Evolutionary conservation across 1,284 basidiomycete genomes (phyloP).

Genomic region (Thecaphora thlaspeos): DNA sequence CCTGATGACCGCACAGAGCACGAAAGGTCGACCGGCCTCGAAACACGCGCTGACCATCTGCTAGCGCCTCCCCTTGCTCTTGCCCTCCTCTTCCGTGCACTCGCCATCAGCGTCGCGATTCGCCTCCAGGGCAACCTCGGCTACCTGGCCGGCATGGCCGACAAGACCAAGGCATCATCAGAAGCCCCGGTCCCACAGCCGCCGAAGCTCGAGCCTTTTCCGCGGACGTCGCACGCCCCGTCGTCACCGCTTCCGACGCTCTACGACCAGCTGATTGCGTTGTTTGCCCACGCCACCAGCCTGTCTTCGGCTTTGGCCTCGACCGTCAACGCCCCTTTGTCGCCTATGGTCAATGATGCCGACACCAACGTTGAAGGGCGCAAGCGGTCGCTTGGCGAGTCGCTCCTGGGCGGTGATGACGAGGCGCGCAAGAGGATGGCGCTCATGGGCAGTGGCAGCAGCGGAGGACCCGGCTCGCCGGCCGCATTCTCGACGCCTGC

Average conservation of each 20-base stretch:
- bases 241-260: constrained; percentile 25
- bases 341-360: too few relatives aligned
- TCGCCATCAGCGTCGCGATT: constrained; percentile 12
- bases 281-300: constrained; percentile 4
- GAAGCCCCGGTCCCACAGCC: constrained; percentile 8
- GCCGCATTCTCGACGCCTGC: too few relatives aligned
- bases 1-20: too few relatives aligned
- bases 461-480: too few relatives aligned
- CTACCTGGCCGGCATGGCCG: constrained; percentile 39
- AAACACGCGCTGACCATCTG: too few relatives aligned
- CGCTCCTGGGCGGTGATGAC: constrained; percentile 7
- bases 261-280: constrained; percentile 25
- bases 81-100: too few relatives aligned
- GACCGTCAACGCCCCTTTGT: too few relatives aligned
- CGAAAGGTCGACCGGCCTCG: too few relatives aligned
- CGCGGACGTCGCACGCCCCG: constrained; percentile 17
- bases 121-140: constrained; percentile 38
- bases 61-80: neutral
- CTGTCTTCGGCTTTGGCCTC: too few relatives aligned
- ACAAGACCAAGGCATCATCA: constrained; percentile 17
- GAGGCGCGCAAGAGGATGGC: constrained; percentile 12
- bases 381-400: constrained; percentile 14
- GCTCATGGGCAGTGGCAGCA: constrained; percentile 4
- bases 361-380: constrained; percentile 5
- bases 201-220: constrained; percentile 30